phyloP scores from a whole-genome alignment of 345 rosid species.

The Eucalyptus paniculata region DNA sequence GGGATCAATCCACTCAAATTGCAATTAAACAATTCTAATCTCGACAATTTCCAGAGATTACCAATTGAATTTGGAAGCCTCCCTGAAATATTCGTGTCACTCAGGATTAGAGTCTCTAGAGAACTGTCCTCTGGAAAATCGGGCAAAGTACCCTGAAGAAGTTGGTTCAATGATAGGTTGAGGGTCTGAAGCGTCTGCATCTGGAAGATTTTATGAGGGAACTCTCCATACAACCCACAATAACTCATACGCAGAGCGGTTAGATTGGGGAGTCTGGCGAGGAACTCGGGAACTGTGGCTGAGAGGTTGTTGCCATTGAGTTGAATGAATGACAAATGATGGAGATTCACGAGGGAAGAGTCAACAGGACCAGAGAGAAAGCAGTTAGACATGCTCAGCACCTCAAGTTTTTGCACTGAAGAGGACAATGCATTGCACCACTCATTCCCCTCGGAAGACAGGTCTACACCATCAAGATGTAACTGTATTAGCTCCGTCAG shows the following conservation, averaged over 20 bases:
- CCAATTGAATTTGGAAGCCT: slow-evolving; percentile 17
- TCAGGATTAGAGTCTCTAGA: slow-evolving; percentile 7
- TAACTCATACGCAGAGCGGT: neutral
- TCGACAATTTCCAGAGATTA: neutral
- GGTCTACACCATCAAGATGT: slow-evolving; percentile 8
- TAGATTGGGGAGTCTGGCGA: slow-evolving; percentile 7
- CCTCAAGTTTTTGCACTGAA: neutral
- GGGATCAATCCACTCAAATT: slow-evolving; percentile 12
- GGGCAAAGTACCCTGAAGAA: slow-evolving; percentile 16
- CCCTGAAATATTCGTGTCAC: slow-evolving; percentile 5
- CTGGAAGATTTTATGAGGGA: slow-evolving; percentile 12
- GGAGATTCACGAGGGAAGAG: neutral
- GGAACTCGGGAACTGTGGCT: slow-evolving; percentile 5
- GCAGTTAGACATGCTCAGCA: slow-evolving; percentile 13
- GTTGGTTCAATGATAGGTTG: neutral
- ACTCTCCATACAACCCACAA: slow-evolving; percentile 3
- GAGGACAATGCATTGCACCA: slow-evolving; percentile 18
- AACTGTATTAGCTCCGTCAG: neutral
- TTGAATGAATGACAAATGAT: slow-evolving; percentile 1
- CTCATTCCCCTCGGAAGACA: slow-evolving; percentile 3
- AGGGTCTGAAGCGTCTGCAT: slow-evolving; percentile 1
- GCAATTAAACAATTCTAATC: neutral
- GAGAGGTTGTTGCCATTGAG: slow-evolving; percentile 5
- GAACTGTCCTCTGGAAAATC: neutral
- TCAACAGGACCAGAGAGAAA: slow-evolving; percentile 10